These are phyloP conservation scores for Rosellinia necatrix DNA, from an alignment of 2,329 filamentous ascomycete species.

Conservation along the genomic window DNA sequence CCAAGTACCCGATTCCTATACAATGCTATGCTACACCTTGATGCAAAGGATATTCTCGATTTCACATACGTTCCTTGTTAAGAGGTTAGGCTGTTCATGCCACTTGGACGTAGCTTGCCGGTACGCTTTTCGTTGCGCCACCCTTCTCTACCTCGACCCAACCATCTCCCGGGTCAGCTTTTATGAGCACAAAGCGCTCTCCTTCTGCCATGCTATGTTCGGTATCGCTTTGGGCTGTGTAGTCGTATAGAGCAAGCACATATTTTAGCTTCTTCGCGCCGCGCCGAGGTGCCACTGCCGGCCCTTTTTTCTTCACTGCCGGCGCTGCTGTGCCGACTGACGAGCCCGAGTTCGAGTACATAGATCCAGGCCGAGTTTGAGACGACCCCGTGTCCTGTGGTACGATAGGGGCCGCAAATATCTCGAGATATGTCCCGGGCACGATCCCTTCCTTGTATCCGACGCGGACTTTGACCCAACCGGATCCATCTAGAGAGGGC, in stretches of 20 bases:
- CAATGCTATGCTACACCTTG: constrained; percentile 16
- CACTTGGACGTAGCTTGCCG: constrained; percentile 87
- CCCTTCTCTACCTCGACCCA: constrained; percentile 97
- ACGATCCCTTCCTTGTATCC: constrained; percentile 83
- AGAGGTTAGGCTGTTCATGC: constrained; percentile 18
- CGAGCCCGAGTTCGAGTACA: constrained; percentile 77
- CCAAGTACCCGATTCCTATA: constrained; percentile 18
- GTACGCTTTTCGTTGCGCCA: constrained; percentile 84
- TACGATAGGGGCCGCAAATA: constrained; percentile 53
- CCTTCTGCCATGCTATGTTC: constrained; percentile 93
- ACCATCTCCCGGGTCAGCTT: constrained; percentile 86
- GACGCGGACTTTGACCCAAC: constrained; percentile 84
- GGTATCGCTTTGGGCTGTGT: constrained; percentile 79
- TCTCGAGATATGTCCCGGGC: constrained; percentile 82
- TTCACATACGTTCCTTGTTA: constrained; percentile 4
- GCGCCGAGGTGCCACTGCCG: constrained; percentile 85
- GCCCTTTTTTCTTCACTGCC: constrained; percentile 79
- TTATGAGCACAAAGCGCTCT: constrained; percentile 88
- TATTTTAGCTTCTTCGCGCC: constrained; percentile 94
- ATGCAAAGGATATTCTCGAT: constrained; percentile 8
- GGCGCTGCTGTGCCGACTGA: constrained; percentile 57
- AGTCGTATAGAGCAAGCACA: constrained; percentile 91
- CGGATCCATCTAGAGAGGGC: constrained; percentile 76
- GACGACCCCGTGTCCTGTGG: constrained; percentile 53
- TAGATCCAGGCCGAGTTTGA: constrained; percentile 67